These are phyloP conservation scores for Aureobasidium sp. DNA, from an alignment of 2,329 filamentous ascomycete genomes.

Conservation along the genomic window DNA sequence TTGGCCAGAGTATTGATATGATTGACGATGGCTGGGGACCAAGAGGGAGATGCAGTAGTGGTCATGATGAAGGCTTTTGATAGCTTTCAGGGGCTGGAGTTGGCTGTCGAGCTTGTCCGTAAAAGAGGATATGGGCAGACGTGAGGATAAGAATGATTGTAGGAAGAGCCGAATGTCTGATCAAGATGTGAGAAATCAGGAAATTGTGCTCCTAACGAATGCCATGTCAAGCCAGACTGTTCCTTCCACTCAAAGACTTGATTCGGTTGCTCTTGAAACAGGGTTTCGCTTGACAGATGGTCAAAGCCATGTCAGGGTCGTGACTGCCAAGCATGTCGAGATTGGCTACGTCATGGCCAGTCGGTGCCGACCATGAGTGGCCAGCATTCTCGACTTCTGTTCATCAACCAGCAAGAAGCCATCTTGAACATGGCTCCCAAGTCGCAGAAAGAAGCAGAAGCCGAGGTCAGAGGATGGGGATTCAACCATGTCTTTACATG, in stretches of 20 bases:
- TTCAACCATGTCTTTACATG: conserved; percentile 65
- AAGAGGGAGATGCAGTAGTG: background rate
- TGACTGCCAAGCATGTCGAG: conserved; percentile 3
- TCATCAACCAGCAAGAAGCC: background rate
- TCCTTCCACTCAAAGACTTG: conserved; percentile 10
- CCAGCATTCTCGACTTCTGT: background rate
- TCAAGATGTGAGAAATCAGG: no score
- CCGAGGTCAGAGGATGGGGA: conserved; percentile 61
- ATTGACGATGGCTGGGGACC: conserved; percentile 8
- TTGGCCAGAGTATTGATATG: background rate
- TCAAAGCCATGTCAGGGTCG: conserved; percentile 8
- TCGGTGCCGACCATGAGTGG: background rate
- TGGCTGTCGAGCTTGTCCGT: background rate
- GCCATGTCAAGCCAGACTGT: no score
- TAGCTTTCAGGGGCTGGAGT: background rate
- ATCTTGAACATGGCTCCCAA: conserved; percentile 22
- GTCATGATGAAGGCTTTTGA: background rate
- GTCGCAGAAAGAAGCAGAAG: conserved; percentile 47
- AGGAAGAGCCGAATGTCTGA: background rate
- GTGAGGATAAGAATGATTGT: background rate
- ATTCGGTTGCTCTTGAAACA: background rate
- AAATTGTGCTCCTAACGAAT: no score
- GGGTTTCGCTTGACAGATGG: background rate
- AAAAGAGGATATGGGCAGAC: background rate
- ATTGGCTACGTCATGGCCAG: background rate